Evolutionary conservation across 805 yeast species (phyloP).

Genomic region (Millerozyma acaciae): DNA sequence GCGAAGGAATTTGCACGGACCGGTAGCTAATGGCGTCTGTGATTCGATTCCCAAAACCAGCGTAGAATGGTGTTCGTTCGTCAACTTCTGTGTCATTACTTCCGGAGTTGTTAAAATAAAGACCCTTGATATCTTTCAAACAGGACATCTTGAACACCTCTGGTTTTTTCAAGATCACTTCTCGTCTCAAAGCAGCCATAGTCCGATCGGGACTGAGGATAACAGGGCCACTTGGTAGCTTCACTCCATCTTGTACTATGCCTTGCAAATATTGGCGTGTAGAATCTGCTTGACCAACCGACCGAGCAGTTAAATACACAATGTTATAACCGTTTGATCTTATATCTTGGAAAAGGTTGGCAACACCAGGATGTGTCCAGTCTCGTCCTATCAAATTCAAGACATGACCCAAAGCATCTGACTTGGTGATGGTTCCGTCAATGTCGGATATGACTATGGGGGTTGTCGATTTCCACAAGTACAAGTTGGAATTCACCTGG

Average conservation of each 20-base stretch:
- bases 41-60: slow-evolving; percentile 95
- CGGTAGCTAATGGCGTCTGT: slow-evolving; percentile 95
- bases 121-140: slow-evolving; percentile 72
- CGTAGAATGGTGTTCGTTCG: slow-evolving; percentile 80
- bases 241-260: slow-evolving; percentile 64
- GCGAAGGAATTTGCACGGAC: slow-evolving; percentile 89
- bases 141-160: slow-evolving; percentile 99
- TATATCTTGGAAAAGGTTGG: slow-evolving; percentile 86
- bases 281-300: slow-evolving; percentile 92
- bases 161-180: slow-evolving; percentile 90
- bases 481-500: slow-evolving; percentile 65
- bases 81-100: slow-evolving; percentile 24
- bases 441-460: slow-evolving; percentile 96
- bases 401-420: slow-evolving; percentile 96
- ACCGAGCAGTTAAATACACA: slow-evolving; percentile 88
- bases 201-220: slow-evolving; percentile 94
- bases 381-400: slow-evolving; percentile 90
- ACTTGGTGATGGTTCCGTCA: slow-evolving; percentile 96
- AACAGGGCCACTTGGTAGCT: slow-evolving; percentile 87
- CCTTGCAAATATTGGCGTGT: slow-evolving; percentile 81
- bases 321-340: slow-evolving; percentile 84
- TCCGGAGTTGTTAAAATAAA: slow-evolving; percentile 43
- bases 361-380: slow-evolving; percentile 98
- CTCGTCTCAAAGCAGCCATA: slow-evolving; percentile 89
- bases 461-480: slow-evolving; percentile 74